These are phyloP conservation scores for Lophiostoma macrostomum DNA, from an alignment of 495 filamentous ascomycete genomes.

Conservation along the genomic window DNA sequence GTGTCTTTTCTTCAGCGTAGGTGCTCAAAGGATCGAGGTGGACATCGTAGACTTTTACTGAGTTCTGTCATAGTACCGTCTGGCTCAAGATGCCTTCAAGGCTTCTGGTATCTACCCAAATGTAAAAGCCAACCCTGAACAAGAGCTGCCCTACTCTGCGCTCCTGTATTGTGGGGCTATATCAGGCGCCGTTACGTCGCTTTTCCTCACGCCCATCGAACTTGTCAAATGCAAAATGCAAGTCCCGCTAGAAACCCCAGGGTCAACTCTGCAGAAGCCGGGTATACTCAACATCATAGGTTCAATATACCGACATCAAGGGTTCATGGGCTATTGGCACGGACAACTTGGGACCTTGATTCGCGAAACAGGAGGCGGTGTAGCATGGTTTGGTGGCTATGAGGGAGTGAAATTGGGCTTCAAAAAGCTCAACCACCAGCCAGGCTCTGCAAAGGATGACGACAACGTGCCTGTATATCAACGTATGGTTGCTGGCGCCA, in stretches of 20 bases:
- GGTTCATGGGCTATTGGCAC: conserved; percentile 85
- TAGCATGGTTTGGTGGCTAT: conserved; percentile 94
- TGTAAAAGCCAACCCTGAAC: conserved; percentile 42
- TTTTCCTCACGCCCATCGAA: conserved; percentile 92
- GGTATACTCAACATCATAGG: conserved; percentile 63
- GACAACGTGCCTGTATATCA: conserved; percentile 62
- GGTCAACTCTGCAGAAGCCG: conserved; percentile 31
- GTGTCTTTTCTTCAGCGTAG: conserved; percentile 80
- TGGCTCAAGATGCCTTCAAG: conserved; percentile 63
- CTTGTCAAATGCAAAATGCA: conserved; percentile 99
- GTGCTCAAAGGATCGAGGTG: neutral
- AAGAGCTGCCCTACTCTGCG: conserved; percentile 62
- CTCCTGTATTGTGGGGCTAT: conserved; percentile 74
- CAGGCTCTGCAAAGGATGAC: conserved; percentile 1
- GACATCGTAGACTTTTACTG: conserved; percentile 9
- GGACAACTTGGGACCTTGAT: conserved; percentile 92
- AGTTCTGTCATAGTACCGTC: conserved; percentile 49
- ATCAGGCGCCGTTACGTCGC: conserved; percentile 84
- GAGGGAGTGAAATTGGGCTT: conserved; percentile 74
- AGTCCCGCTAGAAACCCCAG: conserved; percentile 52
- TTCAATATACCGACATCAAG: conserved; percentile 75
- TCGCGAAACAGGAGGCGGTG: conserved; percentile 87
- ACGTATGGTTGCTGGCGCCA: conserved; percentile 83
- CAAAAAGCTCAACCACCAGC: conserved; percentile 12
- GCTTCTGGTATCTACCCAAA: conserved; percentile 52